Percentiles rank a stretch among this genome's conserved stretches.
These are phyloP conservation scores for Aquilaria yunnanensis DNA, from an alignment of 345 rosid species.

Conservation along the genomic window DNA sequence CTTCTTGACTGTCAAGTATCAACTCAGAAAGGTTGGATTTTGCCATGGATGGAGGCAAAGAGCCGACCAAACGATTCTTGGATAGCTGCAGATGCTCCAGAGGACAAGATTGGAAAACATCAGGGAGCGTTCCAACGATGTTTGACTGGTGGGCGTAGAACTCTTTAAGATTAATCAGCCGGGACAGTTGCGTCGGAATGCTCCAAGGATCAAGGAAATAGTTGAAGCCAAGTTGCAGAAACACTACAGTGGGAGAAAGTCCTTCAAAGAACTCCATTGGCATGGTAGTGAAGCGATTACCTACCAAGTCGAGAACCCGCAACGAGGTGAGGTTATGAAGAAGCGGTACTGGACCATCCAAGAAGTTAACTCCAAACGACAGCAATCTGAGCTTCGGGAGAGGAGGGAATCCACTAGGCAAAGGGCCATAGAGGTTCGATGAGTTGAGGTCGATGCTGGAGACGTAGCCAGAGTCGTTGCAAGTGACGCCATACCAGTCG, in stretches of 20 bases:
- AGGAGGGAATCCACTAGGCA: constrained; percentile 22
- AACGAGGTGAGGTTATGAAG: constrained; percentile 30
- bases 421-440: constrained; percentile 20
- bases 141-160: constrained; percentile 17
- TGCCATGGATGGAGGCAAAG: constrained; percentile 33
- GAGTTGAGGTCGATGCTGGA: constrained; percentile 20
- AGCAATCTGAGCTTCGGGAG: constrained; percentile 10
- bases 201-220: constrained; percentile 26
- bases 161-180: constrained; percentile 11
- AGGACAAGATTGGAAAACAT: constrained; percentile 24
- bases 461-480: constrained; percentile 28
- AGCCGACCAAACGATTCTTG: constrained; percentile 40
- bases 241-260: constrained; percentile 31
- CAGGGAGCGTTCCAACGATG: constrained; percentile 33
- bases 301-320: constrained; percentile 14
- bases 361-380: constrained; percentile 25
- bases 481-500: constrained; percentile 27
- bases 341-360: constrained; percentile 37
- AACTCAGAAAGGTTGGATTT: constrained; percentile 26
- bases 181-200: constrained; percentile 24
- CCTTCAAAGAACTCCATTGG: constrained; percentile 14
- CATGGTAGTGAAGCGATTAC: constrained; percentile 30
- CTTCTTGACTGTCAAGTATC: constrained; percentile 31
- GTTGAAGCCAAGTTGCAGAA: constrained; percentile 25
- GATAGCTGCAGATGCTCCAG: constrained; percentile 25